Evolutionary conservation across 129 eudicot genomes (phyloP).

Genomic region (Rutidosis leptorrhynchoides): DNA sequence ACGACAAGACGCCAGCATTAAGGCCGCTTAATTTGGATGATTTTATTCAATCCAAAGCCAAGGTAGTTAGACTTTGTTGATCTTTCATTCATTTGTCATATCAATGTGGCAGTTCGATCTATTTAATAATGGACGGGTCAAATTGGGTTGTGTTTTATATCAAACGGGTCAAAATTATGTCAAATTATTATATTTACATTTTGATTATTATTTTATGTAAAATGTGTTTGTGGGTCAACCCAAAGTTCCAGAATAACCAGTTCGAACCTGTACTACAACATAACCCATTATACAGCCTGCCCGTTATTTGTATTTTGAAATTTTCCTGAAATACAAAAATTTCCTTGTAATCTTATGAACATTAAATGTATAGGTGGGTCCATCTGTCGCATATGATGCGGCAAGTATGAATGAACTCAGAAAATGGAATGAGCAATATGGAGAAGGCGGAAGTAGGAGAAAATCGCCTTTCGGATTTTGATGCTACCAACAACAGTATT

Average conservation of each 20-base stretch:
- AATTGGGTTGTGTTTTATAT: background rate
- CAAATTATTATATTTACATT: background rate
- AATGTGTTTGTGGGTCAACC: background rate
- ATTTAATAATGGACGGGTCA: background rate
- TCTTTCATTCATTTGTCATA: background rate
- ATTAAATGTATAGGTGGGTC: slow-evolving; percentile 61
- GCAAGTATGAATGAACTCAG: slow-evolving; percentile 92
- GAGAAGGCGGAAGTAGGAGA: slow-evolving; percentile 95
- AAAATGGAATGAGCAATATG: slow-evolving; percentile 97
- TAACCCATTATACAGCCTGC: background rate
- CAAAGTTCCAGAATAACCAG: background rate
- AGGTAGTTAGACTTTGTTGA: slow-evolving; percentile 58
- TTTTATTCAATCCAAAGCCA: slow-evolving; percentile 79
- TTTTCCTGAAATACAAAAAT: background rate
- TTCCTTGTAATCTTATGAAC: background rate
- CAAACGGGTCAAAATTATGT: background rate
- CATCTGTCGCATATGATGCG: slow-evolving; percentile 90
- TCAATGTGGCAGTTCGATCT: background rate
- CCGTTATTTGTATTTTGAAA: background rate
- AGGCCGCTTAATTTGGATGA: slow-evolving; percentile 84
- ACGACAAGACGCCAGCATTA: slow-evolving; percentile 36
- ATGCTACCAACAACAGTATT: slow-evolving; percentile 17
- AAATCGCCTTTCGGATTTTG: slow-evolving; percentile 83
- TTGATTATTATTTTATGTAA: background rate
- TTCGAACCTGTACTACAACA: background rate